Base-by-base conservation (phyloP, 2,329 filamentous ascomycete genomes). In the Plenodomus tracheiphilus region DNA sequence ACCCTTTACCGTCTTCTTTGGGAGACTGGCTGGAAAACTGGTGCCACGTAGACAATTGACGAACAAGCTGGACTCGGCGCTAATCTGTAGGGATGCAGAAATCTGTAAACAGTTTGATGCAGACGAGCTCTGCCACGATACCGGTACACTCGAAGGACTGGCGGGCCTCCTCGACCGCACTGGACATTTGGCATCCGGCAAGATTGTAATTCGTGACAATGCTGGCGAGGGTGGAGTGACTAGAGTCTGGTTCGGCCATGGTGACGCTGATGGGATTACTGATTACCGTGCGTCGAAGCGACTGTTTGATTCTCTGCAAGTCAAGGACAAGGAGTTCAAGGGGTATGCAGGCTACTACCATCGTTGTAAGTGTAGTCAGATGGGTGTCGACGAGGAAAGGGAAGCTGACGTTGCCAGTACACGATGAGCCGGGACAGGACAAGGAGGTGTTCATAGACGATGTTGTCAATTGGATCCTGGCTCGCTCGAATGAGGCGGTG, bases 141-240 rank as follows among this genome's bases (percentile, higher is more conserved):
- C 85, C 2, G 92, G 91, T 30, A 96, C 92, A 6, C 78, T 96
- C n/a, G 86, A 92, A 70, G 89, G 89, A 1, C 70, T 96, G 28
- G 81, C 87, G 0, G 86, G 83, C 0, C 80, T 96, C 81, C 75
- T 97, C 56, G 89, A 95, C 68, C 82, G 92, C 20, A 86, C 86
- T 1, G 74, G 74, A 4, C 78, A 78, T 44, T 73, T 96, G 52
- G 74, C 82, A 4, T 74, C 70, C 5, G 87, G 85, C 2, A 79
- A 75, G 42, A 72, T 84, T 22, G 74, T 67, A 52, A 59, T 76
- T 30, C 59, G 63, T 4, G 75, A 77, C 9, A 69, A 69, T 22
- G 68, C 64, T 17, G 74, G 75, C n/a, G 77, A 80, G 51, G 73
- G 65, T 69, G 82, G 70, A n/a, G 81, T 89, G 46, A 81, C 75